Evolutionary conservation across 2,329 filamentous ascomycete genomes (phyloP).

Genomic region (Chalaropsis thielavioides): DNA sequence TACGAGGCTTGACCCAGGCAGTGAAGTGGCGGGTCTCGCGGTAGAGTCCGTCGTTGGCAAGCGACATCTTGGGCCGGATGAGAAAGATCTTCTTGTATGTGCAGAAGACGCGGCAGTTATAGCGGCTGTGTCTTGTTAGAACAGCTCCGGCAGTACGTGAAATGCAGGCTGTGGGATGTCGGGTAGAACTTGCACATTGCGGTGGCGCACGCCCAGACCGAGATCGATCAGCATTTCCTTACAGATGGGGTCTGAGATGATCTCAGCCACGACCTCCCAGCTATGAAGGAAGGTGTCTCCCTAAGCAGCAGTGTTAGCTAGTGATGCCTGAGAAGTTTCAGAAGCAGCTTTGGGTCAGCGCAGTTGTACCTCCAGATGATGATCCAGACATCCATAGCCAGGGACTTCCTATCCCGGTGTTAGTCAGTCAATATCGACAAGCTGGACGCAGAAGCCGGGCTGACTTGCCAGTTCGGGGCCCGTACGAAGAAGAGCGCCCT

Average conservation of each 20-base stretch:
- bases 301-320: slow-evolving; percentile 6
- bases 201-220: slow-evolving; percentile 22
- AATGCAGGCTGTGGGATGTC: not conserved
- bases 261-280: slow-evolving; percentile 24
- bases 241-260: slow-evolving; percentile 24
- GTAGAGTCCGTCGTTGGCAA: slow-evolving; percentile 28
- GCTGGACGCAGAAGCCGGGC: not conserved
- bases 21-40: slow-evolving; percentile 30
- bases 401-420: slow-evolving; percentile 24
- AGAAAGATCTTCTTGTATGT: slow-evolving; percentile 22
- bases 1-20: slow-evolving; percentile 26
- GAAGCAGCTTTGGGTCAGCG: not conserved
- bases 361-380: slow-evolving; percentile 22
- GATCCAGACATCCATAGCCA: slow-evolving; percentile 25
- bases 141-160: not conserved
- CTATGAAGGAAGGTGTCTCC: slow-evolving; percentile 25
- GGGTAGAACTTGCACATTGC: slow-evolving; percentile 11
- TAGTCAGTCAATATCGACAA: slow-evolving; percentile 7
- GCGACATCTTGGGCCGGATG: slow-evolving; percentile 22
- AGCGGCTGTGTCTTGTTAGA: slow-evolving; percentile 21
- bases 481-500: slow-evolving; percentile 46
- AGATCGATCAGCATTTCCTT: slow-evolving; percentile 25
- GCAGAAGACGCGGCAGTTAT: slow-evolving; percentile 28
- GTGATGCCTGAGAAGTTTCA: not conserved
- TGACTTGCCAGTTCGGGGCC: slow-evolving; percentile 31